Base-by-base conservation (phyloP, 2,329 filamentous ascomycete genomes). In the Pleoardoris graminearum region DNA sequence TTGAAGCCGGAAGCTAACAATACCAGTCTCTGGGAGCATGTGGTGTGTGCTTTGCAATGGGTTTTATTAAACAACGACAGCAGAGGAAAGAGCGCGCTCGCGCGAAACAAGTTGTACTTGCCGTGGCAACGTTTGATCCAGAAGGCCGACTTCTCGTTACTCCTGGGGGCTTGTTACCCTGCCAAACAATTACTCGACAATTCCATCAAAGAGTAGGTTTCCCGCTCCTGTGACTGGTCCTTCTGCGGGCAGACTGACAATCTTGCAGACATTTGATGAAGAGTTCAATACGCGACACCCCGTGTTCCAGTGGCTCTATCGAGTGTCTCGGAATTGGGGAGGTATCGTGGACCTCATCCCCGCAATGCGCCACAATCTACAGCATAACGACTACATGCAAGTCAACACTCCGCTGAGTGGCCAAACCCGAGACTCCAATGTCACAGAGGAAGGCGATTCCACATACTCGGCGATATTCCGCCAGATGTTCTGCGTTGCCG, bases 261-360 rank as follows among this genome's bases (percentile, higher is more conserved):
- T 17, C 8, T 14, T 19, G 6, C 30, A 70, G 67, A 85, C 84
- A 23, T 83, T 87, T 48, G 84, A 86, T 54, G 90, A 95, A 54
- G 83, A 86, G 12, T 92, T 96, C 64, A 85, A 85, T 50, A 85
- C 85, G 21, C 83, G 84, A 0, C 90, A 96, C 67, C 84, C 89
- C 0, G 84, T 92, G 1, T 96, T 94, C 72, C 85, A 91, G 44
- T 96, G 91, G 91, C 87, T 94, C 65, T 95, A 89, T 67, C 84
- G 89, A 51, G 89, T 90, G 2, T 90, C 89, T 6, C 82, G 86
- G 53, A 88, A 91, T 70, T 96, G 91, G 91, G 68, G 75, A 7
- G 82, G 84, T 35, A 80, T 96, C 22, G 79, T 79, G 49, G 82
- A 85, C 38, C 77, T 94, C 4, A 79, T 95, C 21, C 82, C 83